A percentile compares a stretch with the other conserved stretches of the same genome.
phyloP scores from a whole-genome alignment of 1,139 yeast species.

The Geotrichum phurueaensis region DNA sequence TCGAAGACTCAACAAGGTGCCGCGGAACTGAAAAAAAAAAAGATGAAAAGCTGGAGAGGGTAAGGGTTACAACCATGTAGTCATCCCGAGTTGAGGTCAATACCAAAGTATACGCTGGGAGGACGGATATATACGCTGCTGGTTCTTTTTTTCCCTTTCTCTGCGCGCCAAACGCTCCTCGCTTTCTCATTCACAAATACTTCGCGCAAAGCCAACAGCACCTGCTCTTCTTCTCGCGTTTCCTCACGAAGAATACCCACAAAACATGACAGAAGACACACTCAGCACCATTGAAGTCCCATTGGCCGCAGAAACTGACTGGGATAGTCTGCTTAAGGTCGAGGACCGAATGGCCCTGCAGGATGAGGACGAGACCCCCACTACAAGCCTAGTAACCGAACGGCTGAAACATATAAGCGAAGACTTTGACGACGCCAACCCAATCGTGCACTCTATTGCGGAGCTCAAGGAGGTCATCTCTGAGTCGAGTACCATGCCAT shows the following conservation, averaged over 20 bases:
- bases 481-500: slow-evolving; percentile 17
- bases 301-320: slow-evolving; percentile 2
- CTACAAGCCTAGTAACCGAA: slow-evolving; percentile 11
- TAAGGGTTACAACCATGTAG: neutral
- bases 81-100: neutral
- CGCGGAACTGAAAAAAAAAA: neutral
- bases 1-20: neutral
- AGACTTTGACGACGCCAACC: slow-evolving; percentile 14
- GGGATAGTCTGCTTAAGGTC: slow-evolving; percentile 11
- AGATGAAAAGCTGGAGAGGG: neutral
- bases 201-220: neutral
- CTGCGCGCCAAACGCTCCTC: neutral
- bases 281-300: neutral
- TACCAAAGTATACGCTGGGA: neutral
- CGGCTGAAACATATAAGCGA: slow-evolving; percentile 12
- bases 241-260: neutral
- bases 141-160: neutral
- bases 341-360: slow-evolving; percentile 13
- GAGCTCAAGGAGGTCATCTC: slow-evolving; percentile 14
- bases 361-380: slow-evolving; percentile 4
- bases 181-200: neutral
- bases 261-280: neutral
- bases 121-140: neutral
- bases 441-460: neutral
- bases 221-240: neutral